These are phyloP conservation scores for Rhynchospora tenuis DNA, from an alignment of 176 grass and related monocot species.

Conservation along the genomic window DNA sequence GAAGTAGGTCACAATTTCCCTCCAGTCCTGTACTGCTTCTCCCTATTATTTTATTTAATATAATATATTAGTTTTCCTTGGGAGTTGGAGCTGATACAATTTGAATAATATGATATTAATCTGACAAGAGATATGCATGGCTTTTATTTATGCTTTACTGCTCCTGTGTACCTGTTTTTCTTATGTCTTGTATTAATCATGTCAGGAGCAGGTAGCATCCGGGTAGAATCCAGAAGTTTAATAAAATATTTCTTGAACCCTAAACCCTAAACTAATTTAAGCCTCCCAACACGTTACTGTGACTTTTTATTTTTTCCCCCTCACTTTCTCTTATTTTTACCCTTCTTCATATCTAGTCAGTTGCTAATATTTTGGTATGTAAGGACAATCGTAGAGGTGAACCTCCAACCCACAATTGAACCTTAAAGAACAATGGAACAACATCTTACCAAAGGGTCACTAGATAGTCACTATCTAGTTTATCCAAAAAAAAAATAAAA, in stretches of 20 bases:
- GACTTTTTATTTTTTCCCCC: no score
- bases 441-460: no score
- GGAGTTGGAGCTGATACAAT: not conserved
- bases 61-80: not conserved
- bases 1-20: constrained; percentile 45
- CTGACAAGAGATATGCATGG: not conserved
- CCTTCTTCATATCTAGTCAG: no score
- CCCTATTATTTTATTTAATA: constrained; percentile 18
- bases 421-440: not conserved
- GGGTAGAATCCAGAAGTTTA: no score
- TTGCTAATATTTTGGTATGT: not conserved
- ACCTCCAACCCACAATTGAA: not conserved
- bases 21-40: constrained; percentile 39
- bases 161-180: no score
- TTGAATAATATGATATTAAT: not conserved
- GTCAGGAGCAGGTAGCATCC: not conserved
- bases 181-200: not conserved
- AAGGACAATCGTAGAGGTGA: not conserved
- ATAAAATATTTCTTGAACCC: no score
- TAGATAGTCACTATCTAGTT: no score
- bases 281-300: no score
- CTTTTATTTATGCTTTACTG: not conserved
- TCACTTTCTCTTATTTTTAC: no score
- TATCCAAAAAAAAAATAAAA: no score
- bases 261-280: no score